phyloP scores from a whole-genome alignment of 352 stramenopile genomes.

The Phytophthora europaea region DNA sequence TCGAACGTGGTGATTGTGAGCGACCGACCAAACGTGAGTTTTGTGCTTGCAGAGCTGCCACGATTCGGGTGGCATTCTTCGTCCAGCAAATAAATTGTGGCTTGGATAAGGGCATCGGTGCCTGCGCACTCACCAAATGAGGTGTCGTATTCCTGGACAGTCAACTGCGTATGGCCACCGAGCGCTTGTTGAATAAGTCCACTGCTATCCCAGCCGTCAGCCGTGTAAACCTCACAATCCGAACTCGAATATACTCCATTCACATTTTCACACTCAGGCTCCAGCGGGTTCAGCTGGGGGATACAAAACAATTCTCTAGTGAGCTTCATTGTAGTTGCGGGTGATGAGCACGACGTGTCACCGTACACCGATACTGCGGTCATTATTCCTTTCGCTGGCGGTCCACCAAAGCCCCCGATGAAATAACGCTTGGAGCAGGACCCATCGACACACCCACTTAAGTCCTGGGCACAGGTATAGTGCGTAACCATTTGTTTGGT shows the following conservation, averaged over 20 bases:
- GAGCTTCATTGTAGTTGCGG: not conserved
- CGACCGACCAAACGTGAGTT: not conserved
- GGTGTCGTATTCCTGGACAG: slow-evolving; percentile 13
- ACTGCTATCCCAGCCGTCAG: slow-evolving; percentile 1
- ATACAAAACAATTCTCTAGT: not conserved
- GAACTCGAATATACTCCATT: slow-evolving; percentile 6
- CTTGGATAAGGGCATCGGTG: not conserved
- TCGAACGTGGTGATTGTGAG: slow-evolving; percentile 4
- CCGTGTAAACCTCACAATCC: slow-evolving; percentile 1
- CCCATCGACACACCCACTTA: not conserved
- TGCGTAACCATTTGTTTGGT: not conserved
- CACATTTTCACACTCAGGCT: not conserved
- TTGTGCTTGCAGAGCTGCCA: slow-evolving; percentile 1
- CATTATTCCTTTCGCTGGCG: slow-evolving; percentile 4
- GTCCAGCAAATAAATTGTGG: slow-evolving; percentile 1
- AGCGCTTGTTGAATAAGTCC: not conserved
- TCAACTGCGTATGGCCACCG: not conserved
- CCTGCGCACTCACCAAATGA: slow-evolving; percentile 1
- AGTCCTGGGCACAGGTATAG: not conserved
- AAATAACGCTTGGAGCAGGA: not conserved
- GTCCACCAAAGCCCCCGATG: slow-evolving; percentile 10
- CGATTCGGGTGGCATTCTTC: slow-evolving; percentile 12
- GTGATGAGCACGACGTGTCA: not conserved
- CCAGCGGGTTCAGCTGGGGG: not conserved
- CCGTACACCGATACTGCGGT: slow-evolving; percentile 4